Evolutionary conservation across 352 stramenopile species (phyloP).

Genomic region (Detonula confervacea): DNA sequence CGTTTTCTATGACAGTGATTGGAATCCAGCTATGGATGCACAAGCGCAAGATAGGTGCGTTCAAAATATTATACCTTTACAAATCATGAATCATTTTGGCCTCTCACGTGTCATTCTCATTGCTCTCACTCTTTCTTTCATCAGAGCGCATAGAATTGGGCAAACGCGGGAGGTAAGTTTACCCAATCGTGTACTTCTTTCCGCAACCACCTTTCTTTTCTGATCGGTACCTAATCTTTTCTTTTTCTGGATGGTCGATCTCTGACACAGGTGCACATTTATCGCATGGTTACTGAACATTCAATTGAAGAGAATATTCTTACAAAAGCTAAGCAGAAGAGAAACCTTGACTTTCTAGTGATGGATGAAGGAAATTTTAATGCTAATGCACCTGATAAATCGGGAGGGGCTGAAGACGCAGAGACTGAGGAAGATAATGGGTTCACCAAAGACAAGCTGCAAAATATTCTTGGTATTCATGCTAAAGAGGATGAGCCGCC

Average conservation of each 20-base stretch:
- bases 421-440: constrained; percentile 51
- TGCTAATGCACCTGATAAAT: constrained; percentile 57
- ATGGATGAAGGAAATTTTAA: constrained; percentile 89
- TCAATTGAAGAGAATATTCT: constrained; percentile 99
- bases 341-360: constrained; percentile 95
- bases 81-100: neutral
- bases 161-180: constrained; percentile 98
- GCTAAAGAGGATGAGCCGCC: constrained; percentile 41
- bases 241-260: too few relatives aligned
- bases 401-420: constrained; percentile 86
- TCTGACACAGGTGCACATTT: too few relatives aligned
- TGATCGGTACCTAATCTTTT: too few relatives aligned
- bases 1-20: constrained; percentile 85
- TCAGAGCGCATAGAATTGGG: constrained; percentile 94
- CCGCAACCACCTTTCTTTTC: too few relatives aligned
- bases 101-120: neutral
- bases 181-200: too few relatives aligned
- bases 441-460: constrained; percentile 86
- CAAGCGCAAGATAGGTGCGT: constrained; percentile 90
- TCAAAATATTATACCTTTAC: neutral
- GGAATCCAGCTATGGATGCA: constrained; percentile 84
- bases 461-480: constrained; percentile 90
- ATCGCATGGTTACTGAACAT: constrained; percentile 95
- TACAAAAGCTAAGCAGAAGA: constrained; percentile 96
- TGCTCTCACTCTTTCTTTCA: neutral